Evolutionary conservation across 2,329 filamentous ascomycete genomes (phyloP).

Genomic region (Xylariaceae sp.): DNA sequence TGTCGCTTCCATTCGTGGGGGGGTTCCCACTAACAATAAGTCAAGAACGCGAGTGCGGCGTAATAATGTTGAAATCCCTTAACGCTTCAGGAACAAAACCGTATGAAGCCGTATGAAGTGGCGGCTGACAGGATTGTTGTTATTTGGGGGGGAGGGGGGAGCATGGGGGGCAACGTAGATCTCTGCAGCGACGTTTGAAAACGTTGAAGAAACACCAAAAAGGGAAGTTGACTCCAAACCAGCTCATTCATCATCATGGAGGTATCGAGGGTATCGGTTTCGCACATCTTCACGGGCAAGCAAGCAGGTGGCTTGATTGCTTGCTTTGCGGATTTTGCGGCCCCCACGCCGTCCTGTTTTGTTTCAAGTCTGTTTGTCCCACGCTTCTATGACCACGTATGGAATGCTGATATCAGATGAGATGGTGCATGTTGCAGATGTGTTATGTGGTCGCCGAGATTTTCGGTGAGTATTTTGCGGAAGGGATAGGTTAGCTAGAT

Average conservation of each 20-base stretch:
- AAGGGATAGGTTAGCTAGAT: constrained; percentile 15
- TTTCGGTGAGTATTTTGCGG: constrained; percentile 22
- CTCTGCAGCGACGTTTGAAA: neutral
- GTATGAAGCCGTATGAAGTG: too few relatives aligned
- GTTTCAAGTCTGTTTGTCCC: constrained; percentile 17
- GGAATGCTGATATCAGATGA: constrained; percentile 19
- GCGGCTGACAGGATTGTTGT: neutral
- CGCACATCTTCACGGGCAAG: neutral
- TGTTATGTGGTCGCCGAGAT: constrained; percentile 25
- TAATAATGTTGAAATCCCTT: too few relatives aligned
- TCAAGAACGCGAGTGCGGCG: too few relatives aligned
- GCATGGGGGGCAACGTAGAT: constrained; percentile 5
- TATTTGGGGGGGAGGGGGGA: too few relatives aligned
- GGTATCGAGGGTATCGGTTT: neutral
- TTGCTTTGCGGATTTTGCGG: neutral
- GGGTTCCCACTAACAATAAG: too few relatives aligned
- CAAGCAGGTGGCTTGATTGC: neutral
- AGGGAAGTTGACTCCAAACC: neutral
- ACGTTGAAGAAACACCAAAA: neutral
- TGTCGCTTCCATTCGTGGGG: neutral
- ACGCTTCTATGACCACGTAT: constrained; percentile 12
- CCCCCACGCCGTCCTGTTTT: constrained; percentile 1
- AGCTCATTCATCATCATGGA: neutral
- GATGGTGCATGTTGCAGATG: constrained; percentile 11
- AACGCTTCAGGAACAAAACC: neutral